Evolutionary conservation across 768 basidiomycete genomes (phyloP), one percentile per base, ranked within the genome.

Genomic region (Rhodotorula babjevae): DNA sequence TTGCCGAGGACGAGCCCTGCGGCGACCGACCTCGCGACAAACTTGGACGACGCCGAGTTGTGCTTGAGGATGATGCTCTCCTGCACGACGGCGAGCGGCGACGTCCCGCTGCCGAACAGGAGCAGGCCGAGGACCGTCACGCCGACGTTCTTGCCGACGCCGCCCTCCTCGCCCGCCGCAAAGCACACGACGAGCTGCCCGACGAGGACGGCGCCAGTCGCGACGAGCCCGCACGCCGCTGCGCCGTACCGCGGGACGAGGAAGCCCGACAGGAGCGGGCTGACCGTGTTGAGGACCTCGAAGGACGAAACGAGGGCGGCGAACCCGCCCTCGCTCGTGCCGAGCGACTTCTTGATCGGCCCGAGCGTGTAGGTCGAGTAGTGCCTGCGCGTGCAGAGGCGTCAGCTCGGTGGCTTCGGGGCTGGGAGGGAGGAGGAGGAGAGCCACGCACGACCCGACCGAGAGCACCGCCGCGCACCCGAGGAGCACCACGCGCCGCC

Each of bases 1-100:
- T 92, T 93, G 49, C 91, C 91, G 8, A 87, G 88, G 33, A 93
- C 85, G 25, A 93, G 87, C 31, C 91, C 91, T n/a, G 92, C 83
- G 0, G 90, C 90, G 82, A 93, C 86, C 2, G 89, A 89, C 15
- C 88, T 83, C 2, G 89, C 91, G 1, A 92, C 83, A 3, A 89
- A 89, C 78, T 87, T 46, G 47, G 63, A 57, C 25, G 33, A 53
- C 0, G 87, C 85, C 73, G 85, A 86, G 83, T 91, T 92, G 82
- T 90, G 90, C 36, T 88, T 88, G 56, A 91, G 88, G 63, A 92
- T 90, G 74, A 91, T 91, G 12, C 88, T 88, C 80, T 92, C 91
- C 66, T 82, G 91, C 2, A 89, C 87, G 14, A 93, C 91, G 1
- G 90, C 87, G 12, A 93, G 82, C 1, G 91, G 91, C 75, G 89